Evolutionary conservation across 1,284 basidiomycete species (phyloP), one percentile per base, ranked within the genome.

Genomic region (Puccinia triticina): DNA sequence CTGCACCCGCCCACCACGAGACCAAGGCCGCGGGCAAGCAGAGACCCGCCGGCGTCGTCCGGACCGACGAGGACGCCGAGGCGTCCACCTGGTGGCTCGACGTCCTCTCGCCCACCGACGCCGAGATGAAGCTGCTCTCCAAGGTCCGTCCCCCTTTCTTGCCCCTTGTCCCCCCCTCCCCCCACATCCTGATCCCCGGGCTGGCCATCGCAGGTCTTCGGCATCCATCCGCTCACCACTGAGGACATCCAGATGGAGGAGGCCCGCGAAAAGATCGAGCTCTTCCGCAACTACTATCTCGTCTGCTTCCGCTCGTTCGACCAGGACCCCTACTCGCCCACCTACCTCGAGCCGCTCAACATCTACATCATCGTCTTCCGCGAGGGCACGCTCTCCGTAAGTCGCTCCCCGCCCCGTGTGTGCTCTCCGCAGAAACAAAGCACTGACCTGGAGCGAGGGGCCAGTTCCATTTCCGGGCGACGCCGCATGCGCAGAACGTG

Each of bases 231-330:
- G 3, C 90, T 99, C 84, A 99, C 97, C 7, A 97, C 96, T 21
- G 97, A 99, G 89, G 97, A 99, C 89, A 99, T 99, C 86, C 92
- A 95, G 85, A 98, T 98, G 92, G 96, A 99, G 88, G 97, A 99
- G 89, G 94, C 96, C 55, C 94, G 97, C 85, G 97, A 99, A 88
- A 99, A 99, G 90, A 99, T 99, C 85, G 97, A 99, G 87, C 91
- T 99, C 26, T 99, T 99, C 90, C 90, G 96, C 82, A 98, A 97
- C 87, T 99, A 99, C 88, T 99, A 98, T 87, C 92, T 99, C 74
- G 97, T 99, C 84, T 99, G 96, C 91, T 99, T 99, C 90, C 93
- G 97, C 83, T 94, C 94, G 83, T 99, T 99, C 89, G 97, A 99
- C 88, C 97, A 99, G 89, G 96, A 99, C 88, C 94, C 92, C 21